Evolutionary conservation across 1,139 yeast genomes (phyloP).

Genomic region (Candida tetrigidarum): DNA sequence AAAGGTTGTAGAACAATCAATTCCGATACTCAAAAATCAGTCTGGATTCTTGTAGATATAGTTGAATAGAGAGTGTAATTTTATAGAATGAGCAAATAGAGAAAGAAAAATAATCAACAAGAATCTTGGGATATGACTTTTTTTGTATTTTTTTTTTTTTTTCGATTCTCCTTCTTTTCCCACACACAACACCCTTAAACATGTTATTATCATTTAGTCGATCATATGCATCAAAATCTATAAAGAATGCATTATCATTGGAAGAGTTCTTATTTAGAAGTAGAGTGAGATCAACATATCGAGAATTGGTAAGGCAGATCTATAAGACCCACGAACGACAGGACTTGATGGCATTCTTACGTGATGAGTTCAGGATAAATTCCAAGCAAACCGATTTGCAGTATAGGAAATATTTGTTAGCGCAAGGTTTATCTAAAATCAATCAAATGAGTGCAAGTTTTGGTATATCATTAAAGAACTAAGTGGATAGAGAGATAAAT

Average conservation of each 20-base stretch:
- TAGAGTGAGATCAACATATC: conserved; percentile 35
- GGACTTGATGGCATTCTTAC: conserved; percentile 37
- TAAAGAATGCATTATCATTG: conserved; percentile 28
- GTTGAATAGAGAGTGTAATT: too few relatives aligned
- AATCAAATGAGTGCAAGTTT: conserved; percentile 32
- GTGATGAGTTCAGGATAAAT: conserved; percentile 39
- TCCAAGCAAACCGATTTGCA: conserved; percentile 32
- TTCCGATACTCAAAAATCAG: not conserved
- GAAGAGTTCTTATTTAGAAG: conserved; percentile 48
- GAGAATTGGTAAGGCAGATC: conserved; percentile 37
- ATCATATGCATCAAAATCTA: not conserved
- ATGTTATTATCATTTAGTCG: not conserved
- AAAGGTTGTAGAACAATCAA: not conserved
- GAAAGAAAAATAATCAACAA: too few relatives aligned
- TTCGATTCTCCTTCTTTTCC: not conserved
- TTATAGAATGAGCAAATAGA: not conserved
- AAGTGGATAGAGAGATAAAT: too few relatives aligned
- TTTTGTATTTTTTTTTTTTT: not conserved
- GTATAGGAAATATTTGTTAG: conserved; percentile 44
- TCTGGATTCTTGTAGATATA: not conserved
- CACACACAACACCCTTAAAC: too few relatives aligned
- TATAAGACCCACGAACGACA: conserved; percentile 42
- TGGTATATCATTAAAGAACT: conserved; percentile 20
- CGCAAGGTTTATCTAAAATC: conserved; percentile 34
- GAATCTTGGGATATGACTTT: too few relatives aligned